Conservation (phyloP, 371 early-diverging fungal species). For the Apophysomyces variabilis region DNA sequence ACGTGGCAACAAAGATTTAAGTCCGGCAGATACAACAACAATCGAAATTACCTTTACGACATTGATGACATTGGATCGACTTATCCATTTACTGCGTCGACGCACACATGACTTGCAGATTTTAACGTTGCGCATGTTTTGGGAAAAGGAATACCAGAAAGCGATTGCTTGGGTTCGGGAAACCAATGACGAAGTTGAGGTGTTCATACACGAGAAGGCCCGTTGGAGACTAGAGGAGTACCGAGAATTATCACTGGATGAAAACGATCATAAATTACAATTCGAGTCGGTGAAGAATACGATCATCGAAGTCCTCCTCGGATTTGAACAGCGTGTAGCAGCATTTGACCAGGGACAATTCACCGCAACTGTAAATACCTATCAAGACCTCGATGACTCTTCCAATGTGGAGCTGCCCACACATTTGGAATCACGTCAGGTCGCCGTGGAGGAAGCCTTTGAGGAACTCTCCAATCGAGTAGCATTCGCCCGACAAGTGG, state of each 20-base stretch:
- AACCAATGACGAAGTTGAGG: slow-evolving; percentile 33
- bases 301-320: slow-evolving; percentile 34
- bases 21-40: slow-evolving; percentile 61
- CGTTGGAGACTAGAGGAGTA: slow-evolving; percentile 32
- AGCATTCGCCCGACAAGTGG: slow-evolving; percentile 45
- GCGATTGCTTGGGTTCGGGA: slow-evolving; percentile 38
- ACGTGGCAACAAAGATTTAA: slow-evolving; percentile 45
- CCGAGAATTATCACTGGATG: not conserved
- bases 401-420: slow-evolving; percentile 36
- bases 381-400: slow-evolving; percentile 51
- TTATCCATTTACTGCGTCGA: slow-evolving; percentile 39
- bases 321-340: slow-evolving; percentile 34
- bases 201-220: slow-evolving; percentile 36
- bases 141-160: slow-evolving; percentile 51
- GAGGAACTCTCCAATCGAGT: slow-evolving; percentile 41
- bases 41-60: slow-evolving; percentile 59
- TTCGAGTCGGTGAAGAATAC: slow-evolving; percentile 15
- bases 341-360: slow-evolving; percentile 52
- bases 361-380: slow-evolving; percentile 39
- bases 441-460: slow-evolving; percentile 39
- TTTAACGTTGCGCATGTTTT: slow-evolving; percentile 41
- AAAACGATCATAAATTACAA: not conserved
- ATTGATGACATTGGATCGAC: slow-evolving; percentile 45
- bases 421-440: slow-evolving; percentile 45
- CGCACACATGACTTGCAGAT: slow-evolving; percentile 43